Evolutionary conservation across 225 moss, liverwort and hornwort genomes (phyloP).

Genomic region (Polytrichum formosum): DNA sequence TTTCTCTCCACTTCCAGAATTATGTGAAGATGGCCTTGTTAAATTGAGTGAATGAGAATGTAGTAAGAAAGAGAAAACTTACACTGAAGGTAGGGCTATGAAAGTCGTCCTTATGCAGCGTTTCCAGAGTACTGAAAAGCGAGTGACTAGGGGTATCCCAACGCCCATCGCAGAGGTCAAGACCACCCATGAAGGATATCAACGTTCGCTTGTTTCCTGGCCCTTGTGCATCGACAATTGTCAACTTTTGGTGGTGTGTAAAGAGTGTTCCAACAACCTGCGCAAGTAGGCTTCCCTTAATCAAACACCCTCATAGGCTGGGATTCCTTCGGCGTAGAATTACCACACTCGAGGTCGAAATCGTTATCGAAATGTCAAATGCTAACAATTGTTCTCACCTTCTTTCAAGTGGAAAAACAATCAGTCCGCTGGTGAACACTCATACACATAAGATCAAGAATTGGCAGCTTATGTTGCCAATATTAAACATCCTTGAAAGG

Average conservation of each 20-base stretch:
- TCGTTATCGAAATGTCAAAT: neutral
- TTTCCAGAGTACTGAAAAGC: slow-evolving; percentile 61
- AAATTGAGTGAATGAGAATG: too few species aligned
- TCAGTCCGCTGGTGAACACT: too few species aligned
- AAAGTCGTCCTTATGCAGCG: slow-evolving; percentile 63
- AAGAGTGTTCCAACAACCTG: slow-evolving; percentile 86
- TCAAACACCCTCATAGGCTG: too few species aligned
- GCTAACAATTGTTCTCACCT: neutral
- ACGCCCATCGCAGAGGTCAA: slow-evolving; percentile 92
- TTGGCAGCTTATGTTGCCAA: too few species aligned
- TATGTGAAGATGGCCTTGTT: too few species aligned
- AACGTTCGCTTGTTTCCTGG: slow-evolving; percentile 59
- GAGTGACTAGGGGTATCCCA: slow-evolving; percentile 80
- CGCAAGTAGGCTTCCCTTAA: slow-evolving; percentile 1
- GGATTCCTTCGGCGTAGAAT: neutral
- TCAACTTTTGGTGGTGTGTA: slow-evolving; percentile 85
- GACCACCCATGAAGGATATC: slow-evolving; percentile 72
- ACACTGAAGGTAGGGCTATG: slow-evolving; percentile 77
- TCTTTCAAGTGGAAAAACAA: too few species aligned
- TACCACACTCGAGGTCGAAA: neutral
- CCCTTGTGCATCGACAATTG: slow-evolving; percentile 71
- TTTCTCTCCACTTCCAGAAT: neutral
- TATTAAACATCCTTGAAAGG: too few species aligned
- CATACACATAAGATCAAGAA: too few species aligned
- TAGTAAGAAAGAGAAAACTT: slow-evolving; percentile 14